Evolutionary conservation across 202 grass and related monocot species (phyloP).

Genomic region (Alloteropsis angusta): DNA sequence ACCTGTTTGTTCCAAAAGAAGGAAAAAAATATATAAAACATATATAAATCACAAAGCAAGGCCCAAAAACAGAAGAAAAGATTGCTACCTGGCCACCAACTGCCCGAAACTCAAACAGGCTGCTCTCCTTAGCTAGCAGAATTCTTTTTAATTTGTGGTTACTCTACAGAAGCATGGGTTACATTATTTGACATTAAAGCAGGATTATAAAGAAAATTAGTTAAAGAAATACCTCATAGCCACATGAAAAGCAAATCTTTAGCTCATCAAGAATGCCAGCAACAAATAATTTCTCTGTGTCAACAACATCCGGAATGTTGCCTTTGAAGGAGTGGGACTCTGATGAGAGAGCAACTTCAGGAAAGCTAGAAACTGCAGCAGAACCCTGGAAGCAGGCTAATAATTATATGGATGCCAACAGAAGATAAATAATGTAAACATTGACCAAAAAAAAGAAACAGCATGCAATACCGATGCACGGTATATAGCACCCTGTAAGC

Average conservation of each 20-base stretch:
- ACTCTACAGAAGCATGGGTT: conserved; percentile 33
- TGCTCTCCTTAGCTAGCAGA: conserved; percentile 70
- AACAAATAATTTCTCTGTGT: conserved; percentile 78
- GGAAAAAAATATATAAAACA: neutral
- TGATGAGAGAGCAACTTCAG: conserved; percentile 40
- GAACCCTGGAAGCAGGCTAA: conserved; percentile 54
- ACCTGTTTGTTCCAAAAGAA: conserved; percentile 48
- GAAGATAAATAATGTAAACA: conserved; percentile 13
- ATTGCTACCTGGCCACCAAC: conserved; percentile 71
- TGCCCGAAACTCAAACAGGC: conserved; percentile 90
- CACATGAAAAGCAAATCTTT: conserved; percentile 80
- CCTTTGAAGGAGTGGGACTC: conserved; percentile 45
- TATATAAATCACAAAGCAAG: conserved; percentile 15
- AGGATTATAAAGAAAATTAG: conserved; percentile 18
- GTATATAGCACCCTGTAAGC: conserved; percentile 90
- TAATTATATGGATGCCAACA: conserved; percentile 24
- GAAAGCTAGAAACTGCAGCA: conserved; percentile 46
- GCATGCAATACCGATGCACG: conserved; percentile 79
- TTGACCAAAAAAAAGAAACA: neutral
- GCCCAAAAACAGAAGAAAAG: conserved; percentile 4
- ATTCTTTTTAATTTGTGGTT: conserved; percentile 71
- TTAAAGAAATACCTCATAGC: conserved; percentile 62
- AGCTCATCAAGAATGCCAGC: conserved; percentile 92
- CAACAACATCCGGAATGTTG: conserved; percentile 37
- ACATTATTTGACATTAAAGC: conserved; percentile 10